Conservation (phyloP, 768 basidiomycete species). For the Rhodotorula sphaerocarpa region DNA sequence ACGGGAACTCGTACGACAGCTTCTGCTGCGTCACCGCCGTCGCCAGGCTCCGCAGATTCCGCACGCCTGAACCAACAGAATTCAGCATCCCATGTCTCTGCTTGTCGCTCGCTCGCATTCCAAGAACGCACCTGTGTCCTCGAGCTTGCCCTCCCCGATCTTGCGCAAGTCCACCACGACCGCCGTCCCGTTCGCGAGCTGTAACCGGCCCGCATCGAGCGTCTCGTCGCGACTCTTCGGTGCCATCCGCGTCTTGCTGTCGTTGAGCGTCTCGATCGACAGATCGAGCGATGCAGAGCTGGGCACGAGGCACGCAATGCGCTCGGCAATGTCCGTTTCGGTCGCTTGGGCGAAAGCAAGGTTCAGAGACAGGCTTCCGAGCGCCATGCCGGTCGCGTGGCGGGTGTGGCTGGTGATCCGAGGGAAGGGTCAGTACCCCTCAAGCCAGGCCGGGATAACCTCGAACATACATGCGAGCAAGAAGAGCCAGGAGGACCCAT, state of each 20-base stretch:
- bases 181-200: slow-evolving; percentile 35
- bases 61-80: slow-evolving; percentile 34
- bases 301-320: slow-evolving; percentile 31
- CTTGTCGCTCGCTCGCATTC: too few relatives aligned
- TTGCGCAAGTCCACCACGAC: slow-evolving; percentile 35
- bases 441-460: not conserved
- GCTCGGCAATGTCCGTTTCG: not conserved
- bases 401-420: slow-evolving; percentile 33
- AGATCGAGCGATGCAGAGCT: slow-evolving; percentile 29
- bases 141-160: slow-evolving; percentile 39
- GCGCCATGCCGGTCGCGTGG: slow-evolving; percentile 34
- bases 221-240: slow-evolving; percentile 36
- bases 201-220: slow-evolving; percentile 37
- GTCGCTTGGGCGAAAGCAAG: slow-evolving; percentile 30
- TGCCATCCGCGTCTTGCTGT: slow-evolving; percentile 16
- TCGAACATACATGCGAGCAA: slow-evolving; percentile 28
- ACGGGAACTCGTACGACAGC: slow-evolving; percentile 40
- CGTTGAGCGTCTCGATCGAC: slow-evolving; percentile 38
- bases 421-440: not conserved
- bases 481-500: slow-evolving; percentile 38
- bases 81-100: too few relatives aligned
- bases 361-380: slow-evolving; percentile 39
- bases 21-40: slow-evolving; percentile 38
- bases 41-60: slow-evolving; percentile 38
- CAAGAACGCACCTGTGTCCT: slow-evolving; percentile 34